A percentile compares a stretch with the other conserved stretches of the same genome.
Conservation (phyloP, 805 yeast genomes). For the Jamesozyma spencerorum region DNA sequence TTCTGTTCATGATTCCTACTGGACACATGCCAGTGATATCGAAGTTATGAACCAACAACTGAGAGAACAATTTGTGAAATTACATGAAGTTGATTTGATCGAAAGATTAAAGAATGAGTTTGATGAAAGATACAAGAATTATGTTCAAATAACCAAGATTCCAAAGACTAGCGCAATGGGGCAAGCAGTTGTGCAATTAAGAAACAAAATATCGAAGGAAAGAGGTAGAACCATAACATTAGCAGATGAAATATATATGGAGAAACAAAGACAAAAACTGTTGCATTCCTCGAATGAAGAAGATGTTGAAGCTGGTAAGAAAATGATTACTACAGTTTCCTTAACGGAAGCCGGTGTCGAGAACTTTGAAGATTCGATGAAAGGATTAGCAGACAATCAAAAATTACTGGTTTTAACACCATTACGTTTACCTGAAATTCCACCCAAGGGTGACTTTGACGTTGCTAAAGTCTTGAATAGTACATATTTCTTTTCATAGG, state of each 20-base stretch:
- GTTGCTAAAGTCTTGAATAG: constrained; percentile 64
- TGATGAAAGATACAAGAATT: constrained; percentile 65
- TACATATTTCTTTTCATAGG: constrained; percentile 59
- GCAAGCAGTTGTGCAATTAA: constrained; percentile 37
- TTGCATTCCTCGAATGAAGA: constrained; percentile 44
- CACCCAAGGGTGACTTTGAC: constrained; percentile 76
- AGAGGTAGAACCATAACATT: constrained; percentile 50
- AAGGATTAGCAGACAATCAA: constrained; percentile 13
- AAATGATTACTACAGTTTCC: constrained; percentile 63
- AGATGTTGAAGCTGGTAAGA: constrained; percentile 39
- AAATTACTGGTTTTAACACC: constrained; percentile 46
- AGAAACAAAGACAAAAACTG: constrained; percentile 50
- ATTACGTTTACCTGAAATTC: constrained; percentile 59
- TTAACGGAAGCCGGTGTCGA: constrained; percentile 32
- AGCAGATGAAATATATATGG: constrained; percentile 66
- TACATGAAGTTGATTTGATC: constrained; percentile 70
- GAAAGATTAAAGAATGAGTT: constrained; percentile 68
- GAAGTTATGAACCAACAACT: constrained; percentile 58
- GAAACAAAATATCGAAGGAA: constrained; percentile 39
- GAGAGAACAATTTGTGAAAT: constrained; percentile 67
- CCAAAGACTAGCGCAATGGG: constrained; percentile 46
- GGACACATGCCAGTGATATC: constrained; percentile 92
- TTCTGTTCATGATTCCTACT: constrained; percentile 93
- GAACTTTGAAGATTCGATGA: constrained; percentile 17
- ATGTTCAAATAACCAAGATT: constrained; percentile 51